phyloP scores from a whole-genome alignment of 352 stramenopile genomes.

The Phytopythium vexans region DNA sequence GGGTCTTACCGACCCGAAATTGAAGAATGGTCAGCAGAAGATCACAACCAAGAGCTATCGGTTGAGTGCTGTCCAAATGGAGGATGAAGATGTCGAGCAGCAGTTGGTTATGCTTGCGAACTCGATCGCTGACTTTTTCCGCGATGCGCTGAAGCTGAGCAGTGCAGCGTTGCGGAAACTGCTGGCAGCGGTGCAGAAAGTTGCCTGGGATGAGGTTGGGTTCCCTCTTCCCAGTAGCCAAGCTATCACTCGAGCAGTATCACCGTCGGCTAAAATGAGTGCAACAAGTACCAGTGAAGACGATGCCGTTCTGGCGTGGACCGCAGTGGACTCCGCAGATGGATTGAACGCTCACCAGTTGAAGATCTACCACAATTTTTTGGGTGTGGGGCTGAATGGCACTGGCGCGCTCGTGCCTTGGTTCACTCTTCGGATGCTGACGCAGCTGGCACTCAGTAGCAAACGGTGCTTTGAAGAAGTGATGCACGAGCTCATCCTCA shows the following conservation, averaged over 20 bases:
- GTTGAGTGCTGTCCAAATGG: slow-evolving; percentile 66
- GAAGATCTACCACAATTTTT: slow-evolving; percentile 77
- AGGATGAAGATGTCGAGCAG: slow-evolving; percentile 87
- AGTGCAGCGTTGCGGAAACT: slow-evolving; percentile 52
- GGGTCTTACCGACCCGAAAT: slow-evolving; percentile 58
- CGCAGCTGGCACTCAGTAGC: slow-evolving; percentile 64
- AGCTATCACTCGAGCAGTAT: not conserved
- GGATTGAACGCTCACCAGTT: slow-evolving; percentile 58
- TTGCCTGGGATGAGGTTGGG: slow-evolving; percentile 71
- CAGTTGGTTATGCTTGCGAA: slow-evolving; percentile 81
- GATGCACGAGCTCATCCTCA: slow-evolving; percentile 64
- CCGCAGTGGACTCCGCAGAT: slow-evolving; percentile 28
- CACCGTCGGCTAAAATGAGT: slow-evolving; percentile 5
- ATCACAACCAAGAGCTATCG: slow-evolving; percentile 72
- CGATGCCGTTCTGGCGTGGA: slow-evolving; percentile 8
- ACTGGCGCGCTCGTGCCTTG: slow-evolving; percentile 62
- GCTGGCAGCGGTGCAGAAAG: slow-evolving; percentile 54
- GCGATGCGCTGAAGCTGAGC: slow-evolving; percentile 66
- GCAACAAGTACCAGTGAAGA: not conserved
- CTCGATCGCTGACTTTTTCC: slow-evolving; percentile 86
- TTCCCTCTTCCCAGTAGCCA: slow-evolving; percentile 31
- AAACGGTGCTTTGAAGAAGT: slow-evolving; percentile 76
- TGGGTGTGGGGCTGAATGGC: slow-evolving; percentile 63
- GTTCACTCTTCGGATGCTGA: slow-evolving; percentile 82
- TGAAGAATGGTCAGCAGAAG: slow-evolving; percentile 74